Evolutionary conservation across 73 alveolate genomes (phyloP).

Genomic region (Paramecium octaurelia): DNA sequence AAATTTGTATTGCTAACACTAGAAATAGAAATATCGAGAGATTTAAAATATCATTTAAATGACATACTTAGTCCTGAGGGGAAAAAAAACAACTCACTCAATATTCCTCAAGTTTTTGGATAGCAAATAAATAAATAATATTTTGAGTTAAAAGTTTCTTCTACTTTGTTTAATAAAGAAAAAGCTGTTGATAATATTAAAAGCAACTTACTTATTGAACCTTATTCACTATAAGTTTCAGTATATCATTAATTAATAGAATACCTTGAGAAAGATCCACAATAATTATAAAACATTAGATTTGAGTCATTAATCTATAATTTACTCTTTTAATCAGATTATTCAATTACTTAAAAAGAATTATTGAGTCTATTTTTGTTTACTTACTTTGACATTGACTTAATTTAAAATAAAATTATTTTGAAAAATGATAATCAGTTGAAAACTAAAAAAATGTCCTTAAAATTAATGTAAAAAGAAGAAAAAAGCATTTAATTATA

Average conservation of each 20-base stretch:
- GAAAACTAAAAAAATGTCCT: background rate
- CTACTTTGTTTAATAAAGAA: background rate
- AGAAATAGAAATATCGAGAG: background rate
- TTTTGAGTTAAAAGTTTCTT: background rate
- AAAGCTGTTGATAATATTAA: background rate
- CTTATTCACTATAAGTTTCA: background rate
- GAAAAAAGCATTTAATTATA: background rate
- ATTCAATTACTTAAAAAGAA: background rate
- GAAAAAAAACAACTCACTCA: background rate
- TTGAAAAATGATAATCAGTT: background rate
- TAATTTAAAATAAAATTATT: background rate
- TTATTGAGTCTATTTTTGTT: background rate
- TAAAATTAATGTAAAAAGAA: background rate
- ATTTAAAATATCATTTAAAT: background rate
- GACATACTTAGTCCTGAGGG: background rate
- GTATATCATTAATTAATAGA: slow-evolving; percentile 6
- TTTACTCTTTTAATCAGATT: background rate
- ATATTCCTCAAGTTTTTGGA: background rate
- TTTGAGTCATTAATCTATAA: background rate
- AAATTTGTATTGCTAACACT: background rate
- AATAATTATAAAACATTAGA: background rate
- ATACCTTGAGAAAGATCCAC: background rate
- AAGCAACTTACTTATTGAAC: background rate
- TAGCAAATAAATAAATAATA: background rate
- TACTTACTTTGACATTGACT: background rate